A percentile compares a stretch with the other conserved stretches of the same genome.
These are phyloP conservation scores for Stevia rebaudiana DNA, from an alignment of 140 eudicot species.

Conservation along the genomic window DNA sequence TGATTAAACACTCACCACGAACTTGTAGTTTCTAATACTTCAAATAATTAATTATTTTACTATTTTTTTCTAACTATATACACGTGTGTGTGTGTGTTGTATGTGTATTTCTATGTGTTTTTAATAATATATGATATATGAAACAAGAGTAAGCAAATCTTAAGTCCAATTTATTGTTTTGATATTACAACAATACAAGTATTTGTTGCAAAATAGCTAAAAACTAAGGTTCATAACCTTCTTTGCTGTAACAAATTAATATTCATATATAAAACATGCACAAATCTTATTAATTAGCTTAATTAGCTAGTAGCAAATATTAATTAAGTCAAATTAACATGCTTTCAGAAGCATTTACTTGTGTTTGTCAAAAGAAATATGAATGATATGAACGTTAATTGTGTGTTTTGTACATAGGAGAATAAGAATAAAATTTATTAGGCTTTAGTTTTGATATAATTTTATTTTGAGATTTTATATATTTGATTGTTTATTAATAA, in stretches of 20 bases:
- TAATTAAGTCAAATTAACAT: too few species aligned
- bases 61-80: background rate
- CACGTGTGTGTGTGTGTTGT: background rate
- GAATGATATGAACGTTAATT: too few species aligned
- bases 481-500: too few species aligned
- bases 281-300: too few species aligned
- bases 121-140: background rate
- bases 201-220: background rate
- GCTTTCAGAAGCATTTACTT: too few species aligned
- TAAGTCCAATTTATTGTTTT: background rate
- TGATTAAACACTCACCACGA: constrained; percentile 7
- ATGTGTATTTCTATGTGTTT: background rate
- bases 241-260: too few species aligned
- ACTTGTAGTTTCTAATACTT: constrained; percentile 15
- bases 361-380: too few species aligned
- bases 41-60: background rate
- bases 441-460: background rate
- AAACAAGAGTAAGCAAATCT: background rate
- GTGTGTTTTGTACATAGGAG: background rate
- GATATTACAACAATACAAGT: background rate
- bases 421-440: too few species aligned
- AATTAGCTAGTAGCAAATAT: too few species aligned
- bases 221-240: too few species aligned
- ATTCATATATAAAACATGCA: too few species aligned
- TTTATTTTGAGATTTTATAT: too few species aligned